A percentile compares a stretch with the other conserved stretches of the same genome.
Conservation (phyloP, 495 filamentous ascomycete species). For the Podospora appendiculata region DNA sequence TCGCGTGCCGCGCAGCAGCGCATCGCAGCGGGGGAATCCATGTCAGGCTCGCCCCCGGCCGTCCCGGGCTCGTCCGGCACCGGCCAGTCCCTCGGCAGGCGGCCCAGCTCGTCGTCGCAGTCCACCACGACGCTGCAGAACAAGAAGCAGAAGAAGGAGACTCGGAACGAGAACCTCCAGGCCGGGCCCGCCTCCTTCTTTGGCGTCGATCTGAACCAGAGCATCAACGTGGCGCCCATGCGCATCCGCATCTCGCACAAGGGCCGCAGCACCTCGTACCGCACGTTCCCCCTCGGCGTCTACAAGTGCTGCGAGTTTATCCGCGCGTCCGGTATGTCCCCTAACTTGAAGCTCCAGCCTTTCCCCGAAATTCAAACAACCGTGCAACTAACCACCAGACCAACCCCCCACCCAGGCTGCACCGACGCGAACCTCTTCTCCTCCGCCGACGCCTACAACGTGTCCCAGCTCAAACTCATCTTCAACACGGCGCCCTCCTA, state of each 20-base stretch:
- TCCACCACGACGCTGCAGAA: neutral
- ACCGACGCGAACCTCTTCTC: slow-evolving; percentile 14
- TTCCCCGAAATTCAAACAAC: too few relatives aligned
- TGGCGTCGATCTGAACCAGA: slow-evolving; percentile 17
- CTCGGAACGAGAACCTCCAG: neutral
- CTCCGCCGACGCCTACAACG: slow-evolving; percentile 14
- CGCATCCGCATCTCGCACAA: slow-evolving; percentile 22
- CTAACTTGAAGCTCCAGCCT: too few relatives aligned
- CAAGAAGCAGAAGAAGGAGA: slow-evolving; percentile 2
- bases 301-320: slow-evolving; percentile 27
- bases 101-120: neutral
- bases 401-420: neutral
- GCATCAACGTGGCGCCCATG: slow-evolving; percentile 16
- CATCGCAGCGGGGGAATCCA: neutral
- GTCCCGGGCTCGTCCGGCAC: neutral
- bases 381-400: too few relatives aligned
- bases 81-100: slow-evolving; percentile 2
- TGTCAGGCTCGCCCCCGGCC: neutral
- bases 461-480: slow-evolving; percentile 11
- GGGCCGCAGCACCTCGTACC: slow-evolving; percentile 15
- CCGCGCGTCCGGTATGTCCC: slow-evolving; percentile 7
- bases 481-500: slow-evolving; percentile 14
- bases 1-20: neutral
- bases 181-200: slow-evolving; percentile 5
- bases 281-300: slow-evolving; percentile 15